Evolutionary conservation across 441 rosid genomes (phyloP).

Genomic region (Eutrema salsugineum): DNA sequence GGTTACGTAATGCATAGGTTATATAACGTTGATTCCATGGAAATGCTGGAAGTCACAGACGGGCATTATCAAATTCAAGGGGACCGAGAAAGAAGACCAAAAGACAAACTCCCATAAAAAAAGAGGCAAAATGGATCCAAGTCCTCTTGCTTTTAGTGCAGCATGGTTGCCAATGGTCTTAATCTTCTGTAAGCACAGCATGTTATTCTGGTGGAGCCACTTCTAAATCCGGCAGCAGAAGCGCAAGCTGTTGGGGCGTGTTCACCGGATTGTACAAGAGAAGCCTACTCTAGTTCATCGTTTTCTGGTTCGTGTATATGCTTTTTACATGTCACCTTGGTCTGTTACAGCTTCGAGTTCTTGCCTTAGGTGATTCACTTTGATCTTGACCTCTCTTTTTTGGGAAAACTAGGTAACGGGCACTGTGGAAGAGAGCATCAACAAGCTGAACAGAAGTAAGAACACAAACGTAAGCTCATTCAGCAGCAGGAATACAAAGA

Average conservation of each 20-base stretch:
- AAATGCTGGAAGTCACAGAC: conserved; percentile 74
- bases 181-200: conserved; percentile 96
- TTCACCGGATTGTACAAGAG: conserved; percentile 91
- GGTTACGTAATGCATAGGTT: no score
- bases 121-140: conserved; percentile 50
- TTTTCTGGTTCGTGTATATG: conserved; percentile 55
- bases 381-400: conserved; percentile 14
- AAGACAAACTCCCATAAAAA: conserved; percentile 24
- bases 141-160: conserved; percentile 83
- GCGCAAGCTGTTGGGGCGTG: conserved; percentile 96
- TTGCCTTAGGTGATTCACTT: not conserved
- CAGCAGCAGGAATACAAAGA: conserved; percentile 82
- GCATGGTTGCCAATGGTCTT: conserved; percentile 97
- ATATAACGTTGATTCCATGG: conserved; percentile 15
- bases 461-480: conserved; percentile 47
- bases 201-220: conserved; percentile 92
- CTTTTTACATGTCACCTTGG: not conserved
- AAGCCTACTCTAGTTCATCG: conserved; percentile 82
- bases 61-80: conserved; percentile 59
- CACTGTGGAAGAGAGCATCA: conserved; percentile 93
- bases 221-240: conserved; percentile 94
- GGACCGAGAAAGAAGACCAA: conserved; percentile 26
- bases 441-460: conserved; percentile 82
- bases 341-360: not conserved
- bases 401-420: conserved; percentile 51